Base-by-base conservation (phyloP, 371 early-diverging fungal species). In the Thermomucor indicae-seudaticae region DNA sequence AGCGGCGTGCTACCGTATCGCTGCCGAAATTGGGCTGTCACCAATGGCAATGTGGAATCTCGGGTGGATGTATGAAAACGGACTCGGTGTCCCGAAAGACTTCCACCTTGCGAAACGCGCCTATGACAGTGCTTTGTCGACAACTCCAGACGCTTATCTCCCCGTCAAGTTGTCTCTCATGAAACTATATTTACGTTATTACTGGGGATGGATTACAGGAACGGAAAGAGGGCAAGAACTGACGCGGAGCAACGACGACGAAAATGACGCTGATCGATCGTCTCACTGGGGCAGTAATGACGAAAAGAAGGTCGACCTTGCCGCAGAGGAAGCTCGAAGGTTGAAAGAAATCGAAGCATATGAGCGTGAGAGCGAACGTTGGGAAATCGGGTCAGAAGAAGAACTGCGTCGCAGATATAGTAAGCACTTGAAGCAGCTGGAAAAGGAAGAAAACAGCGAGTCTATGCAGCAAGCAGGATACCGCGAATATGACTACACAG, bases 41-140 rank as follows among this genome's bases (percentile, higher is more conserved):
- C 81, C 91, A 1, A 67, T 95, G 55, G 97, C 95, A 3, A 91
- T 94, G 88, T 98, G 91, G 89, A 97, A 94, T 54, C 68, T 97
- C 3, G 99, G 95, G 1, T 97, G 87, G 85, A 96, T 96, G 95
- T 83, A 96, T 59, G 98, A 98, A 61, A 81, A 87, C 53, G 99
- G 99, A n/a, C 47, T 94, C 10, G 77, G 99, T 5, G 90, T 95
- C 0, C 47, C 77, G 7, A 84, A 84, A 75, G 96, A 97, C 64
- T 92, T 83, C 55, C 88, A 93, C 58, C 70, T 96, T 37, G 96
- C 98, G 4, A 95, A 95, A 65, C 81, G 95, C 31, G 86, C 83
- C 60, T 97, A 96, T 58, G 97, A 96, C 67, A 64, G 57, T 43
- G 78, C 92, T 10, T 62, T 93, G 4, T 64, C 69, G 7, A 83